Evolutionary conservation across 1,284 basidiomycete genomes (phyloP).

Genomic region (Coniferiporia weirii): DNA sequence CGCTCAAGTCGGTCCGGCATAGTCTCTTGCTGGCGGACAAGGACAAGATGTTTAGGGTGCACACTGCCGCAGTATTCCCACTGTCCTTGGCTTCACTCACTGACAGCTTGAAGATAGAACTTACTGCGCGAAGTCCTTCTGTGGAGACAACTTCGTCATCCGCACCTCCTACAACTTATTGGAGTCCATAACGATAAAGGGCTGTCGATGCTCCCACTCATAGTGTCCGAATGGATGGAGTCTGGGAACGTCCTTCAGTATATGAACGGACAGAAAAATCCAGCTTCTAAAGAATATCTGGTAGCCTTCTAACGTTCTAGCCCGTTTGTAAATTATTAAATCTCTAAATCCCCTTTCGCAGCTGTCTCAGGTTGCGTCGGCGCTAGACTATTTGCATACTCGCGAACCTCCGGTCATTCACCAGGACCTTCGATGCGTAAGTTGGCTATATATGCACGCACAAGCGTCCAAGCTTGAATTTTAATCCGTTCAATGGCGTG

Average conservation of each 20-base stretch:
- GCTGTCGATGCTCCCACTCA: neutral
- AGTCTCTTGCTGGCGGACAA: neutral
- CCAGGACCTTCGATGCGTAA: slow-evolving; percentile 10
- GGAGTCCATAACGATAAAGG: neutral
- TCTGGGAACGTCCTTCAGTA: slow-evolving; percentile 2
- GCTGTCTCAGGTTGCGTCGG: slow-evolving; percentile 2
- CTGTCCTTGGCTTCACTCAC: neutral
- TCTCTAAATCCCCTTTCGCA: neutral
- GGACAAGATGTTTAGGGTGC: neutral
- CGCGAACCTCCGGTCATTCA: slow-evolving; percentile 3
- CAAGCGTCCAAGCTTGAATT: neutral
- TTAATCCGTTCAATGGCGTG: neutral
- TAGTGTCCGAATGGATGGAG: slow-evolving; percentile 11
- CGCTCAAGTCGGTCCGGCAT: neutral
- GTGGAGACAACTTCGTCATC: slow-evolving; percentile 9
- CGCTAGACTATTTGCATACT: slow-evolving; percentile 2
- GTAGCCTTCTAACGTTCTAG: neutral
- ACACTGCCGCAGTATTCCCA: neutral
- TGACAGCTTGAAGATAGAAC: neutral
- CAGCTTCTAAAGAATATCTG: neutral
- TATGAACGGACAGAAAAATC: neutral
- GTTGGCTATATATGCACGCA: neutral
- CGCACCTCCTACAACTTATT: slow-evolving; percentile 2
- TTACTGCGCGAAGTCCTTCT: slow-evolving; percentile 2
- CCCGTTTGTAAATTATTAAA: neutral